phyloP scores from a whole-genome alignment of 352 stramenopile species.

The Globisporangium recalcitrans region DNA sequence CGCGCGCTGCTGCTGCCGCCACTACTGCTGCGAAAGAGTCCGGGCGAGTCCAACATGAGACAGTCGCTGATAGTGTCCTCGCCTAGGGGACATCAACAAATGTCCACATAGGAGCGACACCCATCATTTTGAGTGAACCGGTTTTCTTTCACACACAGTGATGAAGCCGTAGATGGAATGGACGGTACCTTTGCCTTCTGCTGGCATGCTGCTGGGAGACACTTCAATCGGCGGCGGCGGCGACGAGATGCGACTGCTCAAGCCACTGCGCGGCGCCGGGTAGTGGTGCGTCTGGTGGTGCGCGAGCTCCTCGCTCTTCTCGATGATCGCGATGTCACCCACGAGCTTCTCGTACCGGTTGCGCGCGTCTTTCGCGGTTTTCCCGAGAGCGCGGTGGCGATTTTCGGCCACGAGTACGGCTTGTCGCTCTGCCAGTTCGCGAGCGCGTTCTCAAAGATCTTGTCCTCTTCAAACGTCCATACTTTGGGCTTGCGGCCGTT shows the following conservation, averaged over 20 bases:
- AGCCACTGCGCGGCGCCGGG: neutral
- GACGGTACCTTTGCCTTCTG: conserved; percentile 13
- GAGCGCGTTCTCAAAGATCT: conserved; percentile 69
- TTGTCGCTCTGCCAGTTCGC: conserved; percentile 50
- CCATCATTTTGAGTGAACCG: conserved; percentile 1
- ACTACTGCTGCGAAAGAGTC: conserved; percentile 15
- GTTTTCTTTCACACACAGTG: neutral
- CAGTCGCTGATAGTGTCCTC: neutral
- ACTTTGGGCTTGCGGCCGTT: conserved; percentile 32
- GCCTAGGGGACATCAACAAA: neutral
- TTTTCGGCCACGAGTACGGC: conserved; percentile 78
- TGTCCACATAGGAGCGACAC: conserved; percentile 1
- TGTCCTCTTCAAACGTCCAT: conserved; percentile 84
- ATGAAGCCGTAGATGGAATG: neutral
- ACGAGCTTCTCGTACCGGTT: conserved; percentile 74
- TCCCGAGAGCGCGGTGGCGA: conserved; percentile 55
- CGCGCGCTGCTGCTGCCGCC: neutral
- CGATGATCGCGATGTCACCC: conserved; percentile 63
- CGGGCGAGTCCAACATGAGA: conserved; percentile 20
- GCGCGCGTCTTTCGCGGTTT: conserved; percentile 69
- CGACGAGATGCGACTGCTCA: conserved; percentile 47
- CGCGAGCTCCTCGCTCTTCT: conserved; percentile 21
- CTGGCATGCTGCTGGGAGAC: conserved; percentile 12
- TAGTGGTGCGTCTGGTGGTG: neutral
- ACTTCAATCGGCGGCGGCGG: conserved; percentile 68